Conservation (phyloP, 805 yeast genomes). For the Metschnikowia amazonensis region DNA sequence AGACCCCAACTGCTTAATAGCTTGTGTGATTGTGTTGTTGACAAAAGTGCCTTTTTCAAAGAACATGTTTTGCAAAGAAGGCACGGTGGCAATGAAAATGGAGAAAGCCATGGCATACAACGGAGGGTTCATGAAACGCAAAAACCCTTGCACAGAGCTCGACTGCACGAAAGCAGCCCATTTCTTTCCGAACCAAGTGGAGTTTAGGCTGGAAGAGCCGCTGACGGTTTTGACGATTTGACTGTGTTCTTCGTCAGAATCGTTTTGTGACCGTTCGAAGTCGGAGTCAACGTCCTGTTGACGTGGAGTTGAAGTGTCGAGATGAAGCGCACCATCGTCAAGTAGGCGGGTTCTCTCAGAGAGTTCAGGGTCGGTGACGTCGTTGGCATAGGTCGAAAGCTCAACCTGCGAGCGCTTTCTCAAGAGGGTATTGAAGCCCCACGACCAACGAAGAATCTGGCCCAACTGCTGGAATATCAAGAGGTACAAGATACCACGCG, state of each 20-base stretch:
- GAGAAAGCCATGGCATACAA: constrained; percentile 71
- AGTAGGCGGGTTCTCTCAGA: constrained; percentile 1
- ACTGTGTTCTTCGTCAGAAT: neutral
- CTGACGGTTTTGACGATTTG: neutral
- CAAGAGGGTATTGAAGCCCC: constrained; percentile 76
- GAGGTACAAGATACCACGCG: constrained; percentile 71
- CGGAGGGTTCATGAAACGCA: constrained; percentile 72
- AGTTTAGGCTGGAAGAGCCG: neutral
- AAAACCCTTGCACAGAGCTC: constrained; percentile 21
- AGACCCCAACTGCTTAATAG: constrained; percentile 63
- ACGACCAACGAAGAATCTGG: constrained; percentile 78
- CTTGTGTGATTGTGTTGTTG: constrained; percentile 59
- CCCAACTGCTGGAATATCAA: constrained; percentile 80
- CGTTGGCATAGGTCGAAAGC: constrained; percentile 14
- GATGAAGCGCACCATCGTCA: constrained; percentile 9
- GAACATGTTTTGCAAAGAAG: constrained; percentile 52
- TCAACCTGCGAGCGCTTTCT: constrained; percentile 46
- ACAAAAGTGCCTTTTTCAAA: constrained; percentile 57
- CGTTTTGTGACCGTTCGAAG: constrained; percentile 4
- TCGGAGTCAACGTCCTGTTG: neutral
- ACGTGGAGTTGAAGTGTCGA: constrained; percentile 3
- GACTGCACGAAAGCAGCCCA: constrained; percentile 9
- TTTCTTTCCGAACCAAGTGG: neutral
- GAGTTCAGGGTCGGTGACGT: neutral
- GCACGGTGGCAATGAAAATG: constrained; percentile 64